Percentiles rank a stretch among this genome's conserved stretches.
phyloP scores from a whole-genome alignment of 1,284 basidiomycete genomes.

The Microbotryum violaceum region DNA sequence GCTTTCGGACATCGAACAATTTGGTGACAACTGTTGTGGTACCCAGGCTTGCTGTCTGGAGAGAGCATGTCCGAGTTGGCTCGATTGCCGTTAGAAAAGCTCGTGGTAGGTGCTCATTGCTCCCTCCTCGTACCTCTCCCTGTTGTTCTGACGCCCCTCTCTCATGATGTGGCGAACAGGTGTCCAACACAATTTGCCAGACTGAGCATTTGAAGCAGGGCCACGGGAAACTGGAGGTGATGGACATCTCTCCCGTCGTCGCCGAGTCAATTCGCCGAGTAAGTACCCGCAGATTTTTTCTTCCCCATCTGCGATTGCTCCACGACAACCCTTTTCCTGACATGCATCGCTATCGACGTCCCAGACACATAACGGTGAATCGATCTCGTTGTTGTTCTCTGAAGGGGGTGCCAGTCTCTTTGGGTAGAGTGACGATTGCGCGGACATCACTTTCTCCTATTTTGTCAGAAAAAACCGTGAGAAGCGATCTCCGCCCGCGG shows the following conservation, averaged over 20 bases:
- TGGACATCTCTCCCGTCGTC: slow-evolving; percentile 85
- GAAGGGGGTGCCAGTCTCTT: slow-evolving; percentile 9
- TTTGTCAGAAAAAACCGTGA: no score
- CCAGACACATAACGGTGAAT: slow-evolving; percentile 84
- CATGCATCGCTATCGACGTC: not conserved
- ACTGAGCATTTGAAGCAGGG: slow-evolving; percentile 46
- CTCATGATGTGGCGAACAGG: slow-evolving; percentile 40
- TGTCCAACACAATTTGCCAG: slow-evolving; percentile 72
- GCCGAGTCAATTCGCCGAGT: slow-evolving; percentile 85
- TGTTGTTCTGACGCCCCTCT: slow-evolving; percentile 1
- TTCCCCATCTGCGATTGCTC: not conserved
- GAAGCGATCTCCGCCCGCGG: no score
- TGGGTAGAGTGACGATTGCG: not conserved
- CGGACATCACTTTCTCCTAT: no score
- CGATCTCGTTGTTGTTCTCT: slow-evolving; percentile 38
- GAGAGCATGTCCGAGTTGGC: slow-evolving; percentile 68
- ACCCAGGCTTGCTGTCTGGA: slow-evolving; percentile 73
- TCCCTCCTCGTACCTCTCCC: slow-evolving; percentile 30
- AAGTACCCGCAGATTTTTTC: not conserved
- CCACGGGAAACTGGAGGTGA: slow-evolving; percentile 47
- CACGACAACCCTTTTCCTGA: not conserved
- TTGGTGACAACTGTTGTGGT: not conserved
- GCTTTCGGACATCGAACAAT: no score
- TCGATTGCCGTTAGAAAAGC: slow-evolving; percentile 69
- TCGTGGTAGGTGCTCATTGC: slow-evolving; percentile 60